A percentile compares a stretch with the other conserved stretches of the same genome.
These are phyloP conservation scores for Insectozyma bohioensis DNA, from an alignment of 1,139 yeast genomes.

Conservation along the genomic window DNA sequence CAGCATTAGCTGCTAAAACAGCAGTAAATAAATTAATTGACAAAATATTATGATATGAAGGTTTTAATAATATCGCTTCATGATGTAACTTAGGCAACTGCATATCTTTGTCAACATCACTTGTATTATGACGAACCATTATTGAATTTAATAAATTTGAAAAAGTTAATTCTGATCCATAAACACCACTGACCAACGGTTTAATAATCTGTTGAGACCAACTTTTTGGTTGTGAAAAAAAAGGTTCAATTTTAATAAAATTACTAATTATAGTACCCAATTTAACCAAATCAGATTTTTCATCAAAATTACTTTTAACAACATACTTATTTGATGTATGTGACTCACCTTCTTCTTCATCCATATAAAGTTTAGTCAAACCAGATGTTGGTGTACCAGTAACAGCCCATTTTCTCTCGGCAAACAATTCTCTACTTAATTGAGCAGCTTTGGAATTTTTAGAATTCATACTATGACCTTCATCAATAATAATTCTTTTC, in stretches of 20 bases:
- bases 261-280: conserved; percentile 53
- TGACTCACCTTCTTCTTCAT: conserved; percentile 37
- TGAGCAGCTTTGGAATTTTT: conserved; percentile 49
- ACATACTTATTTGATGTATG: conserved; percentile 35
- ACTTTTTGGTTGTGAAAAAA: conserved; percentile 42
- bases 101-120: conserved; percentile 55
- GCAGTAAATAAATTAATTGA: conserved; percentile 64
- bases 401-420: conserved; percentile 71
- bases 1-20: conserved; percentile 70
- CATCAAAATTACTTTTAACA: conserved; percentile 36
- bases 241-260: conserved; percentile 61
- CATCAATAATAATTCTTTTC: conserved; percentile 73
- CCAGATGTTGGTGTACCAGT: conserved; percentile 79
- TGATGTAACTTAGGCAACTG: conserved; percentile 60
- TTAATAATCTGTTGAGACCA: conserved; percentile 50
- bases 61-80: conserved; percentile 54
- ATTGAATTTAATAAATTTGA: conserved; percentile 42
- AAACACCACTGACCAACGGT: conserved; percentile 41
- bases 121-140: conserved; percentile 54
- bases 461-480: conserved; percentile 65
- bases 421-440: conserved; percentile 46
- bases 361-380: conserved; percentile 56
- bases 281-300: conserved; percentile 49
- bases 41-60: conserved; percentile 59
- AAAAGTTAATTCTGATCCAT: conserved; percentile 43